Evolutionary conservation across 345 rosid species (phyloP).

Genomic region (Raphanus sativus): DNA sequence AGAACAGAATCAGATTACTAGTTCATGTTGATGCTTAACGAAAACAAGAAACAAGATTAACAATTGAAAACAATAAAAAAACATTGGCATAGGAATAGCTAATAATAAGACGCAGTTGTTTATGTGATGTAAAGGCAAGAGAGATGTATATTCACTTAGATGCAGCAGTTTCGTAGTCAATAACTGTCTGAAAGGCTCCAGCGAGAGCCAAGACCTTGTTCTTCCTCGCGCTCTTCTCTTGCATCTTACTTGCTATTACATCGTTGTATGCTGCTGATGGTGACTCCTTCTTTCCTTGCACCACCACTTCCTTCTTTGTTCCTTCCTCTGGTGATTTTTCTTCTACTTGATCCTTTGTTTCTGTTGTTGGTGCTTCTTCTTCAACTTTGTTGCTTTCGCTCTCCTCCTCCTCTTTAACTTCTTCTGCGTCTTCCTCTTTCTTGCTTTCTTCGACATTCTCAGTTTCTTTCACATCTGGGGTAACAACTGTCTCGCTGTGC

Average conservation of each 20-base stretch:
- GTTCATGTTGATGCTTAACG: constrained; percentile 17
- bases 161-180: constrained; percentile 64
- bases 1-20: neutral
- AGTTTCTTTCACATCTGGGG: constrained; percentile 6
- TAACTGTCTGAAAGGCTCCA: constrained; percentile 92
- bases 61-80: neutral
- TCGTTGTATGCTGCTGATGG: constrained; percentile 77
- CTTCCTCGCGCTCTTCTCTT: constrained; percentile 58
- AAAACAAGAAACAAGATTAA: constrained; percentile 5
- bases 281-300: constrained; percentile 61
- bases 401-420: constrained; percentile 23
- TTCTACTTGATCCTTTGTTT: constrained; percentile 45
- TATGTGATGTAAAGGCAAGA: neutral
- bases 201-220: constrained; percentile 83
- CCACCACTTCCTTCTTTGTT: constrained; percentile 32
- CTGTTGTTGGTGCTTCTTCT: constrained; percentile 18
- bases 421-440: constrained; percentile 15
- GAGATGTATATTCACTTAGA: constrained; percentile 43
- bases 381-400: constrained; percentile 14
- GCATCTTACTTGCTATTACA: constrained; percentile 70
- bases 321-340: constrained; percentile 38
- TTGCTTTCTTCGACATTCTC: constrained; percentile 8
- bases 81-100: constrained; percentile 21
- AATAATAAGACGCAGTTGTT: constrained; percentile 8
- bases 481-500: neutral